Base-by-base conservation (phyloP, 768 basidiomycete genomes). In the Candolleomyces aberdarensis region DNA sequence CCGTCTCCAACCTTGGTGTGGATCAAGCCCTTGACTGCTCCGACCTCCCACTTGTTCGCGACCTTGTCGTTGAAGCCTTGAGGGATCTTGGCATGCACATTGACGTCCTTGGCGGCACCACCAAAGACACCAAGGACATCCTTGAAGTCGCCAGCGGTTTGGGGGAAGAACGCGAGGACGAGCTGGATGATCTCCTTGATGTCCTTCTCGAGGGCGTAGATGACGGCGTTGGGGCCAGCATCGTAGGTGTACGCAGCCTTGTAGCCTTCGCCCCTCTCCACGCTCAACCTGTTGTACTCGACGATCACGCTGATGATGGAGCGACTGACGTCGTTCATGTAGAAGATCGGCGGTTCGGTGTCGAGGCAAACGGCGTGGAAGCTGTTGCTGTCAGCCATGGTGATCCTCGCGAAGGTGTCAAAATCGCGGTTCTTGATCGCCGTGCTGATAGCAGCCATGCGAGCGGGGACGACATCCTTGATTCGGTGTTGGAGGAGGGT, bases 231-330 rank as follows among this genome's bases (percentile, higher is more conserved):
- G 14, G 97, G 97, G 36, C 97, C 97, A 0, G 97, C 97, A 69
- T 99, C 97, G 71, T 91, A 98, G n/a, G 97, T 99, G 76, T 99
- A 99, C 46, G 96, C 97, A 0, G 95, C 97, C 69, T 91, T 87
- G 72, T 85, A 78, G 56, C 84, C 83, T 2, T 78, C 50, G 73
- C 84, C 71, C 62, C 75, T 60, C 43, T 78, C 86, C 40, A 89
- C 74, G 1, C 85, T 79, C 20, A 92, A 79, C 19, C 96, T 85
- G 77, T 99, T 99, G 78, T 94, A 87, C 76, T 98, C 97, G 46
- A 91, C 89, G 65, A 99, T 82, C 69, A 98, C 75, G 6, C 88
- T 80, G 71, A 99, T 93, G 76, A 99, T 93, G n/a, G 92, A 74
- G n/a, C 91, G 83, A 59, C 88, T 91, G 67, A 96, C 93, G 75